phyloP scores from a whole-genome alignment of 1,284 basidiomycete genomes.

The Fomitopsis pinicola region DNA sequence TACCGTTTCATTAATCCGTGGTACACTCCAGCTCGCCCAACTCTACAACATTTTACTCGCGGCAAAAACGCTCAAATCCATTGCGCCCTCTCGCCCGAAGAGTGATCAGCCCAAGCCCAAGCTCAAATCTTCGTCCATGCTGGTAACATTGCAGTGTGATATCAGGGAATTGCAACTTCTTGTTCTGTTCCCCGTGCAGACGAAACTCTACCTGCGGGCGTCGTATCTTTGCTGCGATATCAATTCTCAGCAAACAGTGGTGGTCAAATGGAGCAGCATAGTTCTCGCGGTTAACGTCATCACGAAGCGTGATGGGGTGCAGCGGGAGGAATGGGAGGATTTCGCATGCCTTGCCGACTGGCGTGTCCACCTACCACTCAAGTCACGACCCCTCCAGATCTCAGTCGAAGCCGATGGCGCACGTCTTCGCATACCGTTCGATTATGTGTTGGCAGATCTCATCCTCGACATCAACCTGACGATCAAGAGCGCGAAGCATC shows the following conservation, averaged over 20 bases:
- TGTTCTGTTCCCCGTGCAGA: conserved; percentile 40
- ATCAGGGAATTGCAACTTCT: conserved; percentile 38
- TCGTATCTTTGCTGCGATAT: conserved; percentile 35
- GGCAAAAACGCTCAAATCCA: conserved; percentile 45
- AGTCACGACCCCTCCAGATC: conserved; percentile 27
- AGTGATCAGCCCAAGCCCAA: too few relatives aligned
- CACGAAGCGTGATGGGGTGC: conserved; percentile 31
- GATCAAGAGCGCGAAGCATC: conserved; percentile 66
- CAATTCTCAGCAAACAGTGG: conserved; percentile 11
- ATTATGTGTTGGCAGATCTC: conserved; percentile 72
- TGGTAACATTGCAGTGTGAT: conserved; percentile 28
- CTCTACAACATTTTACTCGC: conserved; percentile 75
- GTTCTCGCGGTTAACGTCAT: conserved; percentile 40
- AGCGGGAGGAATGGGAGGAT: conserved; percentile 71
- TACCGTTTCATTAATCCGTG: conserved; percentile 15
- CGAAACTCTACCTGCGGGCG: conserved; percentile 43
- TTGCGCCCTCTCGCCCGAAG: conserved; percentile 26
- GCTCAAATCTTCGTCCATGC: conserved; percentile 6
- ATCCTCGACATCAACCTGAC: conserved; percentile 64
- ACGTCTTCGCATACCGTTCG: conserved; percentile 76
- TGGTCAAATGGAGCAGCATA: conserved; percentile 32
- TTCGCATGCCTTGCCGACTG: conserved; percentile 62
- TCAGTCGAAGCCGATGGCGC: conserved; percentile 60
- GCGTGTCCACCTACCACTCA: conserved; percentile 33
- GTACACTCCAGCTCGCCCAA: conserved; percentile 47